These are phyloP conservation scores for Citrus hindsii DNA, from an alignment of 345 rosid genomes.

Conservation along the genomic window DNA sequence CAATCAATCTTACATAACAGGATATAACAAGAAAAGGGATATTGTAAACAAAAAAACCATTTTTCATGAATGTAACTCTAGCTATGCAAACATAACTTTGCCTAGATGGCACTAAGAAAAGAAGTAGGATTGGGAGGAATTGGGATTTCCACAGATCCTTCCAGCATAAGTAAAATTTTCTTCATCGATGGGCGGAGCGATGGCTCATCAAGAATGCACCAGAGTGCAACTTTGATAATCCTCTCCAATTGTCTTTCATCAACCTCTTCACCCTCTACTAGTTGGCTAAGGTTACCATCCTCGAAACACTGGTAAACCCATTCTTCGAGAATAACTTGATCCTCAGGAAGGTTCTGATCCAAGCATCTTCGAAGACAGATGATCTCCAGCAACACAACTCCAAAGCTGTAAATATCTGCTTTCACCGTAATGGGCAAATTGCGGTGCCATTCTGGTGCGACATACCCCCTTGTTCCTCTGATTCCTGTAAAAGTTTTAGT, in stretches of 20 bases:
- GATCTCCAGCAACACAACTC: conserved; percentile 29
- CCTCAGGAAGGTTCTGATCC: not conserved
- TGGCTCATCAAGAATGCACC: no score
- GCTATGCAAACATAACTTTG: not conserved
- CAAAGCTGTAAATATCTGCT: conserved; percentile 37
- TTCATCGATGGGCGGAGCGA: not conserved
- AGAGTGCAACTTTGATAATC: no score
- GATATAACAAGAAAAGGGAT: no score
- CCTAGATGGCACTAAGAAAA: not conserved
- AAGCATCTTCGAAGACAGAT: conserved; percentile 15
- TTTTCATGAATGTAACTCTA: not conserved
- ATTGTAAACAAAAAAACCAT: no score
- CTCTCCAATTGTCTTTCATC: not conserved
- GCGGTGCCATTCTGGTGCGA: conserved; percentile 34
- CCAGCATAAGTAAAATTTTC: conserved; percentile 5
- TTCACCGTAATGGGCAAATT: conserved; percentile 25
- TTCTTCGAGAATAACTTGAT: conserved; percentile 19
- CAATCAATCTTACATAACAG: not conserved
- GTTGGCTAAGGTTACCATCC: not conserved
- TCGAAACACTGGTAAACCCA: conserved; percentile 22
- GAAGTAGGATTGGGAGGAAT: conserved; percentile 14
- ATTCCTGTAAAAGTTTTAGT: conserved; percentile 22
- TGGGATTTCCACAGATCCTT: conserved; percentile 14
- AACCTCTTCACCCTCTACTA: conserved; percentile 12
- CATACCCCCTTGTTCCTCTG: conserved; percentile 29